These are phyloP conservation scores for Globisporangium yorkense DNA, from an alignment of 352 stramenopile species.

Conservation along the genomic window DNA sequence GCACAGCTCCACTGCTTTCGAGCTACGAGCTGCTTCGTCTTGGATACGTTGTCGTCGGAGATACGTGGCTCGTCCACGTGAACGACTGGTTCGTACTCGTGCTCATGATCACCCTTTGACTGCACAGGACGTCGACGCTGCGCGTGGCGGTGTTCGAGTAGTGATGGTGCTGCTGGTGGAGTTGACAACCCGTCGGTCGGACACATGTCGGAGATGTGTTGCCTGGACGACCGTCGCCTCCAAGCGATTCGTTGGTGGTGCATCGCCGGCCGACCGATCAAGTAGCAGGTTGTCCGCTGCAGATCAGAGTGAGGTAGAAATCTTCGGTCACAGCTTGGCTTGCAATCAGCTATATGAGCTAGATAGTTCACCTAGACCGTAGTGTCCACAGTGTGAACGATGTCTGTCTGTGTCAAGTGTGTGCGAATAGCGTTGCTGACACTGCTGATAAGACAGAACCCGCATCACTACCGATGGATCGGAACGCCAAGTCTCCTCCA, in stretches of 20 bases:
- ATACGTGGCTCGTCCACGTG: neutral
- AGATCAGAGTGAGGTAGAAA: no score
- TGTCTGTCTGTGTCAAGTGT: no score
- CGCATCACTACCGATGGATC: no score
- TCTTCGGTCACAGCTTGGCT: no score
- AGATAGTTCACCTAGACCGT: no score
- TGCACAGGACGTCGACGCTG: neutral
- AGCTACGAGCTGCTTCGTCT: neutral
- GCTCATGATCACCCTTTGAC: neutral
- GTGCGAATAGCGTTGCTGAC: no score
- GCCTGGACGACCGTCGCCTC: neutral
- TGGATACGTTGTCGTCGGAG: neutral
- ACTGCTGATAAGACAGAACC: no score
- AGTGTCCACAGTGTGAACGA: no score
- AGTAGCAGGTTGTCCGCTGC: no score
- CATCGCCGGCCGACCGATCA: neutral
- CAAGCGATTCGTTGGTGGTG: conserved; percentile 1
- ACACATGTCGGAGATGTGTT: conserved; percentile 4
- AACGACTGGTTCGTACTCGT: neutral
- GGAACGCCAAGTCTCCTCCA: no score
- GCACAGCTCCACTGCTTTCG: neutral
- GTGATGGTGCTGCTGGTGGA: no score
- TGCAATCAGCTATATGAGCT: no score
- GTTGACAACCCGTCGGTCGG: neutral
- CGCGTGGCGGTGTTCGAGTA: neutral